Conservation (phyloP, 371 early-diverging fungal genomes). For the Mucor velutinosus region DNA sequence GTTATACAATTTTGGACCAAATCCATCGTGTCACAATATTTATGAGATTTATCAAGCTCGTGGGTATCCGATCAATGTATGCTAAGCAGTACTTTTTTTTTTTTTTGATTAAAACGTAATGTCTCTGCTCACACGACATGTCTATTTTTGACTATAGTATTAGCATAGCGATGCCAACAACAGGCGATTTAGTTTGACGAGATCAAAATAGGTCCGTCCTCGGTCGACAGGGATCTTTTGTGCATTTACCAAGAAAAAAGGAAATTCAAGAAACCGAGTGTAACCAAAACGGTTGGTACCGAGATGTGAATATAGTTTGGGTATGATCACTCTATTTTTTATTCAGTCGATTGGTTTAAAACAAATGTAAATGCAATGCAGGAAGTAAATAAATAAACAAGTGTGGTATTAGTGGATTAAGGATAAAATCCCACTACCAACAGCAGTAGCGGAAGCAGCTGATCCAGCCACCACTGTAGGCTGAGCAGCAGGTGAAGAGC, state of each 20-base stretch:
- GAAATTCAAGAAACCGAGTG: not conserved
- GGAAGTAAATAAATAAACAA: not conserved
- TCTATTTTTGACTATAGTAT: no score
- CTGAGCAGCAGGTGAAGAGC: conserved; percentile 1
- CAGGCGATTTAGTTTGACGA: not conserved
- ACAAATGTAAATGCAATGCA: not conserved
- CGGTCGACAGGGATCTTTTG: not conserved
- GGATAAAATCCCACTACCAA: not conserved
- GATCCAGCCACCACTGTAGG: conserved; percentile 1
- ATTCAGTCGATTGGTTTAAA: not conserved
- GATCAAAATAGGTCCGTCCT: not conserved
- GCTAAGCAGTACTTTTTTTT: no score
- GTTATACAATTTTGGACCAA: no score
- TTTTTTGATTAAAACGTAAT: no score
- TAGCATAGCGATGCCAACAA: not conserved
- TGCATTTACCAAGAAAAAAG: not conserved
- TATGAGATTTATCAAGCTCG: no score
- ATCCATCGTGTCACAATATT: no score
- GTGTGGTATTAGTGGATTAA: not conserved
- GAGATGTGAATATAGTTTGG: not conserved
- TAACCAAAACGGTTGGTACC: not conserved
- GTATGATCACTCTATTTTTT: not conserved
- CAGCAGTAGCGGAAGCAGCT: not conserved
- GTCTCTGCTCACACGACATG: no score
- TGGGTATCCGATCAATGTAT: no score